phyloP scores from a whole-genome alignment of 2,329 filamentous ascomycete species.

The Podosphaera aphanis region DNA sequence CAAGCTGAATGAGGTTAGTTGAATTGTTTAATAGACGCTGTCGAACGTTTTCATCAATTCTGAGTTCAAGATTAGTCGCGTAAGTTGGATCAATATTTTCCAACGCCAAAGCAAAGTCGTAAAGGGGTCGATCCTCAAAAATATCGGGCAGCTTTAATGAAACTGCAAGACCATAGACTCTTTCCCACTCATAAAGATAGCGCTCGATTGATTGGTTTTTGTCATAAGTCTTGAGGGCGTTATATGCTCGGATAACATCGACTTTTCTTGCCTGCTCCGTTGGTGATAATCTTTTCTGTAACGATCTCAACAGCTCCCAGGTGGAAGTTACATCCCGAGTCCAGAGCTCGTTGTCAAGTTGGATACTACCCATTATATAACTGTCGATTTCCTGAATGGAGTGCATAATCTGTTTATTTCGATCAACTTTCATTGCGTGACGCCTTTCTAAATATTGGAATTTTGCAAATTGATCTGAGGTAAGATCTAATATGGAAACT shows the following conservation, averaged over 20 bases:
- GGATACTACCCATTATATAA: background rate
- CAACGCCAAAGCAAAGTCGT: background rate
- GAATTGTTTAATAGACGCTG: too few species aligned
- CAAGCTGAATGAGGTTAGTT: too few species aligned
- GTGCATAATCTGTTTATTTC: background rate
- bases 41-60: too few species aligned
- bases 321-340: background rate
- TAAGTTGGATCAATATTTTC: too few species aligned
- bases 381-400: background rate
- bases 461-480: background rate
- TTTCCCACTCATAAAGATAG: background rate
- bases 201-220: background rate
- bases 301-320: background rate
- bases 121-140: background rate
- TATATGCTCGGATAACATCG: background rate
- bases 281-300: background rate
- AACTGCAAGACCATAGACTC: background rate
- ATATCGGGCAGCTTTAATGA: background rate
- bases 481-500: background rate
- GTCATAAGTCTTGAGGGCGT: background rate
- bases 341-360: slow-evolving; percentile 1
- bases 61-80: too few species aligned
- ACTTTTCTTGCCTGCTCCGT: background rate
- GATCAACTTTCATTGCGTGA: background rate
- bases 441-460: background rate